Evolutionary conservation across 1,284 basidiomycete species (phyloP).

Genomic region (Microbotryum lychnidis-dioicae): DNA sequence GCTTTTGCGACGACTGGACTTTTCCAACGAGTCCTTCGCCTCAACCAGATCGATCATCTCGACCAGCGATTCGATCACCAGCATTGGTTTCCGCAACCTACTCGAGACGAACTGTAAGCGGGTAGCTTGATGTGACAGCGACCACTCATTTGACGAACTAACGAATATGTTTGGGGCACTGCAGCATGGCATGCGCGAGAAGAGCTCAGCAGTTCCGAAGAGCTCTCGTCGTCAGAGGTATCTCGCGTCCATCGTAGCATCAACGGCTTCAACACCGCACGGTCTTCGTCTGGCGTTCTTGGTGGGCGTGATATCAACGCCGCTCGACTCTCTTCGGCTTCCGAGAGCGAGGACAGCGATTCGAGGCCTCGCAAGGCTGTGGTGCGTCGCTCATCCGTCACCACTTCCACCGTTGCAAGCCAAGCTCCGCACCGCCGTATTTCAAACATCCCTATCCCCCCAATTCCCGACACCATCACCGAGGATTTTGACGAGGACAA

Average conservation of each 20-base stretch:
- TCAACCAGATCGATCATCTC: too few species aligned
- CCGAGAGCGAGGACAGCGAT: conserved; percentile 6
- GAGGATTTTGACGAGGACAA: conserved; percentile 15
- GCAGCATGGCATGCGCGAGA: conserved; percentile 6
- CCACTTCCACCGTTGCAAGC: background rate
- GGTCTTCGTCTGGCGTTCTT: background rate
- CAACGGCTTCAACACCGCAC: background rate
- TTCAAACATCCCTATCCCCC: conserved; percentile 1
- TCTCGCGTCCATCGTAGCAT: conserved; percentile 13
- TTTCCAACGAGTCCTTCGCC: too few species aligned
- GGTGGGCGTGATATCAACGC: too few species aligned
- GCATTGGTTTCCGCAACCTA: too few species aligned
- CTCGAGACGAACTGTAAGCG: too few species aligned
- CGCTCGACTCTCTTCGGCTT: background rate
- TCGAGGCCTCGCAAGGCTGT: background rate
- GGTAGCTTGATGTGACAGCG: background rate
- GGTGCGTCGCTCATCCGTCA: background rate
- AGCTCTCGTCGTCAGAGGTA: background rate
- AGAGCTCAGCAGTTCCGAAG: background rate
- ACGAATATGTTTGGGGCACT: background rate
- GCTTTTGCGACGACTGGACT: too few species aligned
- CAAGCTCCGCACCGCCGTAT: background rate
- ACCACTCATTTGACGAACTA: background rate
- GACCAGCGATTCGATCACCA: too few species aligned
- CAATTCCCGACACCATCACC: conserved; percentile 1